Evolutionary conservation across 768 basidiomycete species (phyloP), one percentile per base, ranked within the genome.

Genomic region (Vararia minispora): DNA sequence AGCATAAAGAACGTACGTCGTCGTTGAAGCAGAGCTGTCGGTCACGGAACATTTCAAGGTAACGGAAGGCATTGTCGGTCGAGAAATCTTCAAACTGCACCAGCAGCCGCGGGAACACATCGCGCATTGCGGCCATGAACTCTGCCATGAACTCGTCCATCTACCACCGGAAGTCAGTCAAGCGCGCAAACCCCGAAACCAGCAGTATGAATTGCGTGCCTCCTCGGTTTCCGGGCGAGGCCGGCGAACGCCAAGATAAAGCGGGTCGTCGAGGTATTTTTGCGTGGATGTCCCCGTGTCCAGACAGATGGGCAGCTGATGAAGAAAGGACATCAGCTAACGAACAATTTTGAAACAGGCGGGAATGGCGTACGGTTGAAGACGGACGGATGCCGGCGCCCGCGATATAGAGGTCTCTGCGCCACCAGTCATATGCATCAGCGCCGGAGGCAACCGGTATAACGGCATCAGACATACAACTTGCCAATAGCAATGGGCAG

Each of bases 11-110:
- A 54, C 90, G 87, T 47, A 91, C 88, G 53, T 92, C 47, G 48
- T 94, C 89, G 53, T 90, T 91, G 69, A 90, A 90, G 29, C 84
- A 64, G 18, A 76, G 77, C 55, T 85, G 88, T 39, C 75, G 66
- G 44, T 76, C 58, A 37, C 85, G 74, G 65, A 79, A 89, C 33
- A 73, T 65, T 29, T 77, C 70, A 23, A 94, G 77, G 59, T 85
- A 91, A 37, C 71, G 64, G 66, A 95, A 95, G 0, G 92, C 91
- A 42, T 89, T 81, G 47, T 94, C 82, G 2, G 87, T 90, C 20
- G 86, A 79, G 61, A 91, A 95, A 62, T 95, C 90, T 74, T 88
- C 86, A 47, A 88, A 90, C 58, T 92, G 90, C 42, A 92, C 68
- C 55, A 92, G 68, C 38, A 87, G 65, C 46, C 84, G 78, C 0